These are phyloP conservation scores for Rehmannia glutinosa DNA, from an alignment of 257 asterid species.

Conservation along the genomic window DNA sequence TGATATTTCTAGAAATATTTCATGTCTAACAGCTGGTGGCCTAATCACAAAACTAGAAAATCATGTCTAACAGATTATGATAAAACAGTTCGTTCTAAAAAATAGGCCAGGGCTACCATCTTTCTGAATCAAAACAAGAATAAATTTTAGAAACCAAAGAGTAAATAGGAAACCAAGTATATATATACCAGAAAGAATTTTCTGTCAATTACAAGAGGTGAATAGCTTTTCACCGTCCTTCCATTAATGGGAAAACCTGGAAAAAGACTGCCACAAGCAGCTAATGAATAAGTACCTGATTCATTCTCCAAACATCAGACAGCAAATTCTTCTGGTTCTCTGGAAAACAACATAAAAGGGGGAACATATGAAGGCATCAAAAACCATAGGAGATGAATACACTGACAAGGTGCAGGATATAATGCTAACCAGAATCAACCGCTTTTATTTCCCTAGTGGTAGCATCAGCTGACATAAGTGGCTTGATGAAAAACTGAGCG, in stretches of 20 bases:
- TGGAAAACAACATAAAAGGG: constrained; percentile 22
- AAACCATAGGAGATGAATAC: constrained; percentile 7
- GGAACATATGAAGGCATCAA: constrained; percentile 23
- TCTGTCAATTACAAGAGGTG: neutral
- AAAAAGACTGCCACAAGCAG: neutral
- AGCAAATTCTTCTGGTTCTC: constrained; percentile 94
- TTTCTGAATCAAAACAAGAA: neutral
- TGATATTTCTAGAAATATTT: too few relatives aligned
- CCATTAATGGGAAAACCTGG: neutral
- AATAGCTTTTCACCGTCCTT: neutral
- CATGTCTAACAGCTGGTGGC: too few relatives aligned
- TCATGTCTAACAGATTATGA: neutral
- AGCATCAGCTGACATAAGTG: constrained; percentile 97
- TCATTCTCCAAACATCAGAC: constrained; percentile 94
- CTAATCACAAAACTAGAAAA: too few relatives aligned
- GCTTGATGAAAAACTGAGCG: constrained; percentile 90
- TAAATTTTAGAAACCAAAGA: neutral
- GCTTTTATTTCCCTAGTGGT: constrained; percentile 94
- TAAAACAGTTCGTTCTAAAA: too few relatives aligned
- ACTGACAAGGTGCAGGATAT: constrained; percentile 15
- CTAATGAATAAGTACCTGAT: constrained; percentile 55
- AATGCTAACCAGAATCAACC: constrained; percentile 83
- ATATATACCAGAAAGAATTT: neutral
- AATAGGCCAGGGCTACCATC: neutral
- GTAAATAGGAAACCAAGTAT: neutral